Base-by-base conservation (phyloP, 106 monocot species). In the Apostasia ramifera region DNA sequence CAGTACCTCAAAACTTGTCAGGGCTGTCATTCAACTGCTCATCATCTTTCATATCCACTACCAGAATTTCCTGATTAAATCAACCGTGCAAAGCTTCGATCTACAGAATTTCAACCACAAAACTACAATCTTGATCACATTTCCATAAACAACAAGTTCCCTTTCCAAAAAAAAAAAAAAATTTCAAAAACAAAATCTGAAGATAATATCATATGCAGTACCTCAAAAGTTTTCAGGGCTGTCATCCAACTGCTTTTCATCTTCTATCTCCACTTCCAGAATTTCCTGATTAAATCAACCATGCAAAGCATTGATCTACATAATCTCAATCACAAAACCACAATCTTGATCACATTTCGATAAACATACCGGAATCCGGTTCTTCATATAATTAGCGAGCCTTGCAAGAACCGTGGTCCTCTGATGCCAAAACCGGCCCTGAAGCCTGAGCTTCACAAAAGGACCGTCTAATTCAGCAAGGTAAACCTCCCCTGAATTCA, bases 31-130 rank as follows among this genome's bases (percentile, higher is more conserved):
- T 88, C 8, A 97, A 59, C 63, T 97, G 97, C 57, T 90, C 84
- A 76, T 92, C 89, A 67, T 97, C 89, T 73, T 92, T 92, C 66
- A 97, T 87, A 8, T 89, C 97, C 61, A 92, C 97, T 72, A 92
- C 97, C 76, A 97, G 73, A 61, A 97, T 85, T 81, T 97, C 95
- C 95, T 91, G 51, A 53, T 48, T 11, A 59, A 72, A 72, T 12
- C 49, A 26, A 54, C 40, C 46, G 26, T 55, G 41, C 38, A 12
- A 43, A 77, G 53, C 12, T 49, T 3, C 11, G 71, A 55, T 46
- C 3, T 5, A 47, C 48, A 58, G 13, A 44, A 69, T 14, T 44
- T n/a, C 43, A 2, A 43, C 2, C 5, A 69, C 10, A 53, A 45
- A 47, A 48, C 9, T 4, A 5, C 15, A 5, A 50, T 8, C 6